phyloP scores from a whole-genome alignment of 306 rosid species.

The Fagus sylvatica region DNA sequence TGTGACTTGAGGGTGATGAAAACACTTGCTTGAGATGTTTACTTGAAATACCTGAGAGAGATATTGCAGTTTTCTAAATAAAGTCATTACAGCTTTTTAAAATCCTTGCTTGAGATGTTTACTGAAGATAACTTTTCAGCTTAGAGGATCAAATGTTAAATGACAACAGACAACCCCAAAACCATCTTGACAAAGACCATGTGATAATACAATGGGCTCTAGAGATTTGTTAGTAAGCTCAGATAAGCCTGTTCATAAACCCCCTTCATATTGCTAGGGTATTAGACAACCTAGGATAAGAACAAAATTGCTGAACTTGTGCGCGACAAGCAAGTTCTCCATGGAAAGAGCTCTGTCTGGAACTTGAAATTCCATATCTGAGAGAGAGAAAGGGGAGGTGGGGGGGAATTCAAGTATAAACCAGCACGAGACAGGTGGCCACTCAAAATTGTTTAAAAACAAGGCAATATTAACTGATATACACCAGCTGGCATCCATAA shows the following conservation, averaged over 20 bases:
- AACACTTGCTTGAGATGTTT: background rate
- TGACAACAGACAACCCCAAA: background rate
- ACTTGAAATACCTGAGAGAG: background rate
- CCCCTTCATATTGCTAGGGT: background rate
- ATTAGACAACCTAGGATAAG: background rate
- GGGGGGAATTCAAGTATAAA: background rate
- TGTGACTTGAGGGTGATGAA: background rate
- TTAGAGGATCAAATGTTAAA: background rate
- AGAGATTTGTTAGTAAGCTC: background rate
- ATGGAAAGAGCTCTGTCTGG: background rate
- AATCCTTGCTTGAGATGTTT: background rate
- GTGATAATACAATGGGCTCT: background rate
- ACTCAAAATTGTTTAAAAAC: too few relatives aligned
- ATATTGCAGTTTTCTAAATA: background rate
- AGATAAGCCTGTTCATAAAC: background rate
- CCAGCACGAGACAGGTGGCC: background rate
- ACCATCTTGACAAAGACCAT: background rate
- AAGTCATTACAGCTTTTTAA: background rate
- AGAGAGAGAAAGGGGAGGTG: background rate
- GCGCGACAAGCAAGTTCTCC: background rate
- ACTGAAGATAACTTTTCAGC: background rate
- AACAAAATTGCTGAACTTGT: background rate
- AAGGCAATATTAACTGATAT: too few relatives aligned
- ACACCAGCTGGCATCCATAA: background rate
- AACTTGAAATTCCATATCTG: background rate